phyloP scores from a whole-genome alignment of 2,329 filamentous ascomycete species.

The Didymellaceae sp. region DNA sequence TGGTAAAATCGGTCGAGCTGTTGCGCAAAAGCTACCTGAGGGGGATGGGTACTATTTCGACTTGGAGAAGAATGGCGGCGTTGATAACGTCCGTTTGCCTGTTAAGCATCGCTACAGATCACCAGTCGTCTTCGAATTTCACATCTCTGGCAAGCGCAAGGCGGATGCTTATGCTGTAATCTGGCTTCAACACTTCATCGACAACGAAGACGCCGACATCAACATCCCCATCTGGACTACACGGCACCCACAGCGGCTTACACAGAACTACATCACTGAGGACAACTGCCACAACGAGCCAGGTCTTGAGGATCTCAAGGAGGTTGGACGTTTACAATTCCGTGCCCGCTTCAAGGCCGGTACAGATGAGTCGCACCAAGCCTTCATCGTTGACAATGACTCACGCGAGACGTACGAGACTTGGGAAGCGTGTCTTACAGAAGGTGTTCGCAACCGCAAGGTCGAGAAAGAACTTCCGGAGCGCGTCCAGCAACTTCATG shows the following conservation, averaged over 20 bases:
- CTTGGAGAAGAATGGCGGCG: conserved; percentile 57
- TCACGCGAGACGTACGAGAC: conserved; percentile 91
- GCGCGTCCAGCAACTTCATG: conserved; percentile 76
- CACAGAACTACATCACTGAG: conserved; percentile 91
- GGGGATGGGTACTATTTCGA: conserved; percentile 68
- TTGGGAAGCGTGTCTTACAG: conserved; percentile 89
- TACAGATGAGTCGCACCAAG: conserved; percentile 83
- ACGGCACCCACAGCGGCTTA: conserved; percentile 74
- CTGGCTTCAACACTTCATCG: conserved; percentile 85
- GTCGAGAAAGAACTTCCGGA: conserved; percentile 78
- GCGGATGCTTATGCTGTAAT: conserved; percentile 78
- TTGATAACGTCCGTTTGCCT: conserved; percentile 73
- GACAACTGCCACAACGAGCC: conserved; percentile 72
- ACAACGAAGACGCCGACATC: conserved; percentile 77
- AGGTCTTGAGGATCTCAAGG: conserved; percentile 75
- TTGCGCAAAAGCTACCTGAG: conserved; percentile 66
- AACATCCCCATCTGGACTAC: conserved; percentile 93
- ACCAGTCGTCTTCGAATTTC: conserved; percentile 87
- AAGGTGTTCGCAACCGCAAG: conserved; percentile 77
- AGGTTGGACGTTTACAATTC: conserved; percentile 84
- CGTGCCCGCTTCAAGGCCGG: conserved; percentile 84
- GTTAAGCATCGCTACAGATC: conserved; percentile 91
- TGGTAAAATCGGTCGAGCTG: conserved; percentile 69
- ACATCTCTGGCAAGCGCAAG: conserved; percentile 70
- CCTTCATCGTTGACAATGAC: conserved; percentile 85